These are phyloP conservation scores for Boletus rubroflammeus DNA, from an alignment of 768 basidiomycete species.

Conservation along the genomic window DNA sequence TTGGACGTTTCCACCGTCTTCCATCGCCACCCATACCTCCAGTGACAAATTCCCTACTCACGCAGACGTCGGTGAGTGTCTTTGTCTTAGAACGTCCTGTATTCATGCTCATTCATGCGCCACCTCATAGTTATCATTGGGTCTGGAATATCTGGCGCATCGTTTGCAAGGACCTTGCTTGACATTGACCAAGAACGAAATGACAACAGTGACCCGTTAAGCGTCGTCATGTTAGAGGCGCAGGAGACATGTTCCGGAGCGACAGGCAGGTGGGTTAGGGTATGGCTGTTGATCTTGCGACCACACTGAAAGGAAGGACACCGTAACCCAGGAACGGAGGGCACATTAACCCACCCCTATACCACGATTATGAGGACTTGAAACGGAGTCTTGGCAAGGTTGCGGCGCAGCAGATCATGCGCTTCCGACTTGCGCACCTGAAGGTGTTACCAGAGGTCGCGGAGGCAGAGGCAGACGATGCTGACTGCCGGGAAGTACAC, in stretches of 20 bases:
- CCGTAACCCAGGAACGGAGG: constrained; percentile 42
- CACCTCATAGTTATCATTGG: constrained; percentile 44
- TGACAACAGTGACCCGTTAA: constrained; percentile 17
- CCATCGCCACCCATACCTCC: constrained; percentile 35
- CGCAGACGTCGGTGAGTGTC: constrained; percentile 50
- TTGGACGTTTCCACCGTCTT: constrained; percentile 57
- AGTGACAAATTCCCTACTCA: constrained; percentile 37
- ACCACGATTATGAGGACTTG: constrained; percentile 41
- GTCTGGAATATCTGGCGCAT: constrained; percentile 49
- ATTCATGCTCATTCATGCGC: background rate
- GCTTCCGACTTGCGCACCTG: constrained; percentile 40
- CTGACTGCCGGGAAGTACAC: constrained; percentile 31
- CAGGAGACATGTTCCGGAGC: constrained; percentile 54
- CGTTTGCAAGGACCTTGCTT: constrained; percentile 40
- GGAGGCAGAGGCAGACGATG: constrained; percentile 25
- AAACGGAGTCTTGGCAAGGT: constrained; percentile 36
- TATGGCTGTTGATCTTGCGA: background rate
- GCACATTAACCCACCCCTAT: constrained; percentile 48
- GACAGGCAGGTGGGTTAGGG: constrained; percentile 41
- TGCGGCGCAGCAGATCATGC: constrained; percentile 38
- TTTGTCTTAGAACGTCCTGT: background rate
- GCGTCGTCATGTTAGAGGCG: constrained; percentile 59
- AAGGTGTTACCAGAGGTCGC: constrained; percentile 31
- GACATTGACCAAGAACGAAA: constrained; percentile 22
- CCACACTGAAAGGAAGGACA: background rate